Evolutionary conservation across 2,329 filamentous ascomycete genomes (phyloP).

Genomic region (Conoideocrella luteorostrata): DNA sequence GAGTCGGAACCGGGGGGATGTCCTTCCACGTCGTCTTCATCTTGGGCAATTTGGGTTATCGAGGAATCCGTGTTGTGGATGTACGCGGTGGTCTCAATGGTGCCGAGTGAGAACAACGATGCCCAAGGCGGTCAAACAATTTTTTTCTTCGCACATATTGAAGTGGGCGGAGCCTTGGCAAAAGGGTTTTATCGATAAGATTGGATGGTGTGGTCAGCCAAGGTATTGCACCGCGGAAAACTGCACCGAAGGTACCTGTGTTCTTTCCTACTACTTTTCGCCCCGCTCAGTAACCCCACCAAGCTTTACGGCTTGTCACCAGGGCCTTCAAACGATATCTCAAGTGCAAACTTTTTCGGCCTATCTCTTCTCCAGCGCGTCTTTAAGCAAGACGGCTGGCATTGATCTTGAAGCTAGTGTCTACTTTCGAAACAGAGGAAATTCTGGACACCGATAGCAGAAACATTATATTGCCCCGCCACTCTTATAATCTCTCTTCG

Average conservation of each 20-base stretch:
- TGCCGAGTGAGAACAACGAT: constrained; percentile 10
- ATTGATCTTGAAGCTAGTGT: too few relatives aligned
- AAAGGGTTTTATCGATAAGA: constrained; percentile 20
- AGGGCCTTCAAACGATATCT: background rate
- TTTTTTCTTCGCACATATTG: constrained; percentile 21
- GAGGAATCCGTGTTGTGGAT: background rate
- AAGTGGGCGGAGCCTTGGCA: constrained; percentile 18
- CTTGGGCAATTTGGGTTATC: constrained; percentile 24
- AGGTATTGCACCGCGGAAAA: background rate
- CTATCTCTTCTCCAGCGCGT: background rate
- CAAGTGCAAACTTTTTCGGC: background rate
- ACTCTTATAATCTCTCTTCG: too few relatives aligned
- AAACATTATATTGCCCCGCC: too few relatives aligned
- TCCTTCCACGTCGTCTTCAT: constrained; percentile 65
- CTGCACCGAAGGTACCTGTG: constrained; percentile 1
- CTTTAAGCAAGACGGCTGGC: too few relatives aligned
- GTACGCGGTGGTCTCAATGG: constrained; percentile 8
- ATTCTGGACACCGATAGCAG: too few relatives aligned
- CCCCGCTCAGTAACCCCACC: constrained; percentile 11
- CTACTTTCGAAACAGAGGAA: too few relatives aligned
- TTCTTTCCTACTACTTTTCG: constrained; percentile 2
- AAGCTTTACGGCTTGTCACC: background rate
- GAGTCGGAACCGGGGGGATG: constrained; percentile 82
- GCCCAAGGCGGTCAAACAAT: constrained; percentile 23
- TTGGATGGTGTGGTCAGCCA: background rate